phyloP scores from a whole-genome alignment of 129 eudicot genomes.

The Saussurea involucrata region DNA sequence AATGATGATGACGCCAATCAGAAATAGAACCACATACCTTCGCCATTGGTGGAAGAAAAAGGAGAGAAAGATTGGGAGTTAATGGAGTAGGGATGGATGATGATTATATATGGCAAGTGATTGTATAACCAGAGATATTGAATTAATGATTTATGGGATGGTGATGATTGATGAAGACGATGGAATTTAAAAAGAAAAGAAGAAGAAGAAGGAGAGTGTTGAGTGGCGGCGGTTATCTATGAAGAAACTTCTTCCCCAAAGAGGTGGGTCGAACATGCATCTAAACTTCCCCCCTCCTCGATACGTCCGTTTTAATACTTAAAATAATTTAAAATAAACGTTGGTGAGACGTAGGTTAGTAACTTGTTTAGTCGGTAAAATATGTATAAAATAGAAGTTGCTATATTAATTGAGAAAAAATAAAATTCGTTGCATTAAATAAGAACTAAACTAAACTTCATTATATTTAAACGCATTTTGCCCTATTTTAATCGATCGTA shows the following conservation, averaged over 20 bases:
- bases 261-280: conserved; percentile 29
- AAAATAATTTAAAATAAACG: no score
- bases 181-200: background rate
- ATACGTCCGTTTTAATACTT: no score
- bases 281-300: conserved; percentile 5
- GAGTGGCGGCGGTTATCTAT: conserved; percentile 19
- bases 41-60: conserved; percentile 22
- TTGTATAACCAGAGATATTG: background rate
- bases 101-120: no score
- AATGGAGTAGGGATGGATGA: background rate
- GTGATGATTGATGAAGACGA: background rate
- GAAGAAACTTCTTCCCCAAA: conserved; percentile 8
- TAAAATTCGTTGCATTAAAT: no score
- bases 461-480: no score
- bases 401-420: no score
- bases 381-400: no score
- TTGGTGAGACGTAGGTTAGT: no score
- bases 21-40: conserved; percentile 3
- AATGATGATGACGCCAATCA: background rate
- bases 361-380: no score
- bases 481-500: no score
- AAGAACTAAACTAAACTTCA: no score
- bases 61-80: background rate
- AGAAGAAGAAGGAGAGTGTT: background rate
- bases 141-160: conserved; percentile 10